phyloP scores from a whole-genome alignment of 495 filamentous ascomycete species.

The Astrocystis sublimbata region DNA sequence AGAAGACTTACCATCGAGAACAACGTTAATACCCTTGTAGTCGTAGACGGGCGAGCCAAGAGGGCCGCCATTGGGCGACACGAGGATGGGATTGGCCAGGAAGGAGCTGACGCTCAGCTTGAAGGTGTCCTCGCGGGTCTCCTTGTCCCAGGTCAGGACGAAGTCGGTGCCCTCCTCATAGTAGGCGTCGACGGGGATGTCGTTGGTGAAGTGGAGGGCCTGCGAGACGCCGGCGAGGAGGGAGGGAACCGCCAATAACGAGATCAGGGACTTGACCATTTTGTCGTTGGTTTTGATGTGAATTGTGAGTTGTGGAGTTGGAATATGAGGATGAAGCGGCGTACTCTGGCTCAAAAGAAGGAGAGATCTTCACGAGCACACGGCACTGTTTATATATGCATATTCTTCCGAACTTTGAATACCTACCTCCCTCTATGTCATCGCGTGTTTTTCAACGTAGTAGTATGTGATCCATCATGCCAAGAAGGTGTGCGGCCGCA shows the following conservation, averaged over 20 bases:
- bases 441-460: too few relatives aligned
- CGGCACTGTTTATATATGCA: background rate
- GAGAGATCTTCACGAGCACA: background rate
- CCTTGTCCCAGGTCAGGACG: background rate
- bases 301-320: background rate
- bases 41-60: background rate
- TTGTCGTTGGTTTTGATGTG: background rate
- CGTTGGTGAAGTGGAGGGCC: background rate
- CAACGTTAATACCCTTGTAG: background rate
- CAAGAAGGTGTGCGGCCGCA: background rate
- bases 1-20: background rate
- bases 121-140: background rate
- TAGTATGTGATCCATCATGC: too few relatives aligned
- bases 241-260: background rate
- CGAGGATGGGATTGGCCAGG: background rate
- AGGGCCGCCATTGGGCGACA: background rate
- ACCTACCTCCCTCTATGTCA: too few relatives aligned
- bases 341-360: background rate
- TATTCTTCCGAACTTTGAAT: background rate
- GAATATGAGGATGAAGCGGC: background rate
- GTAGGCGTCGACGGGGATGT: background rate
- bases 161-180: background rate
- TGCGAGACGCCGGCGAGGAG: background rate
- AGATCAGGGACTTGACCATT: background rate
- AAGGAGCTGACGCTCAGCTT: background rate